phyloP scores from a whole-genome alignment of 2,329 filamentous ascomycete species.

The Ophiostoma novo-ulmi region DNA sequence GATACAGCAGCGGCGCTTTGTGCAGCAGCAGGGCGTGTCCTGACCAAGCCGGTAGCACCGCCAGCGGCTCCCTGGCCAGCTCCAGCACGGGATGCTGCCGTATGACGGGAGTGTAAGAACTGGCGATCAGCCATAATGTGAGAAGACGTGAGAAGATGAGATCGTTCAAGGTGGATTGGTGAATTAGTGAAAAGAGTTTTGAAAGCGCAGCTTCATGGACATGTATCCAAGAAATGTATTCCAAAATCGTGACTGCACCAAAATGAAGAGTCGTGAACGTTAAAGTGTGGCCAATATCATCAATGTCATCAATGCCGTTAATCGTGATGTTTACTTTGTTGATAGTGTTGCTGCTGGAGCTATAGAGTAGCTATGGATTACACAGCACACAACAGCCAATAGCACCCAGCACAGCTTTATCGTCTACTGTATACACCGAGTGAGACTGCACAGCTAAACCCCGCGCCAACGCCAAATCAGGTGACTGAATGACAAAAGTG shows the following conservation, averaged over 20 bases:
- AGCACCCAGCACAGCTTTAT: not conserved
- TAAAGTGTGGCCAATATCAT: not conserved
- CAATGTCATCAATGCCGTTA: not conserved
- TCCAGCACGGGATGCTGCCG: constrained; percentile 19
- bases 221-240: not conserved
- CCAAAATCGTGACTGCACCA: not conserved
- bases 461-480: constrained; percentile 25
- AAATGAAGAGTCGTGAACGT: too few species aligned
- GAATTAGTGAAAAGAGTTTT: not conserved
- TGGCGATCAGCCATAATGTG: constrained; percentile 26
- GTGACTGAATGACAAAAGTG: constrained; percentile 21
- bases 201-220: not conserved
- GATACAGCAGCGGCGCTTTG: too few species aligned
- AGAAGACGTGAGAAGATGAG: not conserved
- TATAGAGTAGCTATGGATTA: not conserved
- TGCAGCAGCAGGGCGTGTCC: not conserved
- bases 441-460: constrained; percentile 7
- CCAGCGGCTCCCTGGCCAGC: not conserved
- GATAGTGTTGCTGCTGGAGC: not conserved
- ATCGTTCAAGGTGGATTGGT: not conserved
- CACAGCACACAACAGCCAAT: not conserved
- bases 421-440: too few species aligned
- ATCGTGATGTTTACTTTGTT: constrained; percentile 3
- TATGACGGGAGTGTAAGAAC: constrained; percentile 17
- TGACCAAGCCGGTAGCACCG: not conserved